Percentiles rank a stretch among this genome's conserved stretches.
Conservation (phyloP, 768 basidiomycete genomes). For the Serendipita vermifera region DNA sequence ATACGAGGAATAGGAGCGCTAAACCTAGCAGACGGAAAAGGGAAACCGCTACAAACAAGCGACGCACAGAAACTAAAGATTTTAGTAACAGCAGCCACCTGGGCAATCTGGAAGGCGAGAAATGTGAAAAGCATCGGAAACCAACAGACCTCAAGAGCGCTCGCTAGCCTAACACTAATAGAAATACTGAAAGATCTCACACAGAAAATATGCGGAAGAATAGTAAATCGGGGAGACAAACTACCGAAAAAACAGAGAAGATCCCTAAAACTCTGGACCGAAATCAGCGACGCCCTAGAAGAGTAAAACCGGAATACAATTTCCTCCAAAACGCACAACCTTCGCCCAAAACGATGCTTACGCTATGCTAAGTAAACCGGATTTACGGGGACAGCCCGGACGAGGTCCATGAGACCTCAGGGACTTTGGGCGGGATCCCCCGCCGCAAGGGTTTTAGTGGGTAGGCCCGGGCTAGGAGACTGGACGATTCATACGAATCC, state of each 20-base stretch:
- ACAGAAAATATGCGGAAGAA: not conserved
- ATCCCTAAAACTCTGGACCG: not conserved
- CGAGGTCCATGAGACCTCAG: not conserved
- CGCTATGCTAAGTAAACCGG: too few species aligned
- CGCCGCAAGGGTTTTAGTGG: too few species aligned
- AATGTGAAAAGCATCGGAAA: not conserved
- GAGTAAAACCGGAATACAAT: not conserved
- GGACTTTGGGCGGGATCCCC: not conserved
- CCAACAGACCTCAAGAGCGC: not conserved
- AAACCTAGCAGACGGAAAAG: too few species aligned
- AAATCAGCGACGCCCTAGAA: not conserved
- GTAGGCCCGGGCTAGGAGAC: too few species aligned
- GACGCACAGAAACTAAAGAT: not conserved
- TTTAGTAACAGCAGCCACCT: not conserved
- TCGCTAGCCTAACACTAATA: not conserved
- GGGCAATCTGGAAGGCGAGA: not conserved
- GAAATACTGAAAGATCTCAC: not conserved
- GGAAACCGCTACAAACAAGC: not conserved
- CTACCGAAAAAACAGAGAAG: not conserved
- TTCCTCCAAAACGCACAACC: too few species aligned
- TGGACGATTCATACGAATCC: too few species aligned
- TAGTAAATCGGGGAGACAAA: not conserved
- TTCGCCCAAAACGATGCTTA: too few species aligned
- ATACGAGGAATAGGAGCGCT: not conserved
- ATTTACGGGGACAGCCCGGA: not conserved